phyloP scores from a whole-genome alignment of 805 yeast genomes.

The Yamadazyma insecticola region DNA sequence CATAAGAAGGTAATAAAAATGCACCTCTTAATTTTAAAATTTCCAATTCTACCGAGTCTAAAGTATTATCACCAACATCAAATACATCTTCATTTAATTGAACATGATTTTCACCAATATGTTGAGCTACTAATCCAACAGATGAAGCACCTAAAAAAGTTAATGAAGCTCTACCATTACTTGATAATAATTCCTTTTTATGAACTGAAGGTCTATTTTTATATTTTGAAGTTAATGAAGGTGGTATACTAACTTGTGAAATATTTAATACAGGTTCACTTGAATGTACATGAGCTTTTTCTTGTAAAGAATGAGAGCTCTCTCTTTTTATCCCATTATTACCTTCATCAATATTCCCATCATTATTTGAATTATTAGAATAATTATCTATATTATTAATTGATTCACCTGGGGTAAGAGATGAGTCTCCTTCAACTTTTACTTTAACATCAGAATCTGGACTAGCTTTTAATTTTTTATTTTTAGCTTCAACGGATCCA shows the following conservation, averaged over 20 bases:
- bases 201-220: constrained; percentile 36
- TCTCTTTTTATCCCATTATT: constrained; percentile 1
- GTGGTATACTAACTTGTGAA: constrained; percentile 38
- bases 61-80: constrained; percentile 26
- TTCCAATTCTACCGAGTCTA: constrained; percentile 61
- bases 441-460: constrained; percentile 1
- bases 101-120: constrained; percentile 44
- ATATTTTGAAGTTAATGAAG: constrained; percentile 38
- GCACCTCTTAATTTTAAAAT: constrained; percentile 64
- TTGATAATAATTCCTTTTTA: constrained; percentile 24
- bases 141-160: constrained; percentile 55
- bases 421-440: constrained; percentile 1
- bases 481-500: constrained; percentile 11
- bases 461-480: constrained; percentile 2
- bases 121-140: constrained; percentile 43
- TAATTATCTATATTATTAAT: no score
- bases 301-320: constrained; percentile 3
- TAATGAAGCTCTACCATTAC: constrained; percentile 25
- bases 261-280: constrained; percentile 40
- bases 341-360: constrained; percentile 1
- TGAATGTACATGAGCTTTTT: constrained; percentile 7
- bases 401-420: no score
- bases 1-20: constrained; percentile 59
- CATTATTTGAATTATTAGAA: constrained; percentile 1
- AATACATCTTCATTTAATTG: constrained; percentile 39